A percentile compares a stretch with the other conserved stretches of the same genome.
Evolutionary conservation across 2,329 filamentous ascomycete species (phyloP).

Genomic region (Sarocladiaceae sp.): DNA sequence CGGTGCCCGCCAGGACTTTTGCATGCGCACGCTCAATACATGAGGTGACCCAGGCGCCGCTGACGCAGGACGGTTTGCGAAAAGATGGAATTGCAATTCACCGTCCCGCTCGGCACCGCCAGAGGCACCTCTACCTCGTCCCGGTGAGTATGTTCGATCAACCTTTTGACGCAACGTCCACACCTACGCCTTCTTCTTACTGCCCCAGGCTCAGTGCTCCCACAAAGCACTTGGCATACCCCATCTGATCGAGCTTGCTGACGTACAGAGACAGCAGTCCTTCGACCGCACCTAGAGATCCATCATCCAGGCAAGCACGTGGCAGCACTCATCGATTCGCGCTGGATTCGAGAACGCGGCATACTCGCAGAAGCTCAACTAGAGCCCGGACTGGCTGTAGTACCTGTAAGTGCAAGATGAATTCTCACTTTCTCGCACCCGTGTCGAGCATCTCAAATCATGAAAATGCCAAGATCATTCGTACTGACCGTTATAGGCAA

Average conservation of each 20-base stretch:
- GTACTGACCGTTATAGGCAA: slow-evolving; percentile 14
- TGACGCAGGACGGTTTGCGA: slow-evolving; percentile 4
- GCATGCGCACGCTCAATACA: slow-evolving; percentile 1
- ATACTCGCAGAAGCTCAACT: slow-evolving; percentile 31
- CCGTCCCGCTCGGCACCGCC: slow-evolving; percentile 12
- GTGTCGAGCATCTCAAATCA: too few species aligned
- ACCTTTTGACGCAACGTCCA: neutral
- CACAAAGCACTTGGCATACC: slow-evolving; percentile 5
- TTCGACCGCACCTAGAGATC: slow-evolving; percentile 13
- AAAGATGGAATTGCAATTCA: slow-evolving; percentile 9
- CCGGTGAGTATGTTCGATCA: slow-evolving; percentile 9
- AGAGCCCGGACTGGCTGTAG: slow-evolving; percentile 31
- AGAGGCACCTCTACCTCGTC: slow-evolving; percentile 8
- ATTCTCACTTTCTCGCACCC: too few species aligned
- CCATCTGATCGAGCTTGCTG: neutral
- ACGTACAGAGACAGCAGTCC: slow-evolving; percentile 13
- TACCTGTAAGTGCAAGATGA: slow-evolving; percentile 32
- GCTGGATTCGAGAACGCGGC: slow-evolving; percentile 28
- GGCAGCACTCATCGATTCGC: slow-evolving; percentile 30
- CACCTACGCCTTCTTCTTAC: neutral
- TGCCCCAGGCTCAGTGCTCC: neutral
- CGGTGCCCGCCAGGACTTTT: too few species aligned
- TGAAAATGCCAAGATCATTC: neutral
- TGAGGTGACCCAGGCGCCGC: slow-evolving; percentile 8
- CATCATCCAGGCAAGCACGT: slow-evolving; percentile 15